Evolutionary conservation across 768 basidiomycete genomes (phyloP), one percentile per base, ranked within the genome.

Genomic region (Gymnopilus junonius): DNA sequence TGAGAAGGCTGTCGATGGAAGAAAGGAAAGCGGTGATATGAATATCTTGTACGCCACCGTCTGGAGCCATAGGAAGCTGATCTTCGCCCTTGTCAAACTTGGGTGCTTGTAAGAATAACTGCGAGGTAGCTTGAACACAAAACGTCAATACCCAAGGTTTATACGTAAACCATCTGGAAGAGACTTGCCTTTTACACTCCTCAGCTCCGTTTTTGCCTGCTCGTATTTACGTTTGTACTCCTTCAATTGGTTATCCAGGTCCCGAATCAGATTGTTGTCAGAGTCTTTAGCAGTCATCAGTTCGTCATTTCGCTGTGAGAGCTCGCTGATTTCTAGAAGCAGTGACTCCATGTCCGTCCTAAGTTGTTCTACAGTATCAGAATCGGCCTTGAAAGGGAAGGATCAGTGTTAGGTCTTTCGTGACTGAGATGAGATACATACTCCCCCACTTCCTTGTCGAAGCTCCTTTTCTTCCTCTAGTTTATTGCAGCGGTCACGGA

Each of bases 201-300:
- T 85, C 59, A 99, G 78, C 76, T 99, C 97, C 0, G 95, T 96
- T 83, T 97, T 96, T 1, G 94, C 94, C 65, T 90, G 86, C 75
- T 98, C 95, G 71, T 97, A 99, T 77, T 95, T 95, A 71, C 90
- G 88, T 74, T 95, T 96, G 80, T 95, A 97, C 61, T 95, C 95
- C 74, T 91, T 92, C 29, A 92, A 80, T 71, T 95, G 94, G 42
- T 76, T 80, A 69, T 95, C 91, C 31, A 96, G 82, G 64, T 94
- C 91, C 15, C 86, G 88, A 62, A 95, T 93, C 42, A 88, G 80
- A 8, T 78, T 77, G 20, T 87, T 82, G 71, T 98, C 95, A 12
- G 87, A 84, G 67, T 99, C 97, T 67, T 91, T 89, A n/a, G 92
- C 89, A 0, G 83, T 82, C 86, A 94, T 89, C 34, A 97, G 80